phyloP scores from a whole-genome alignment of 768 basidiomycete species.

The Tubosaeta sp. region DNA sequence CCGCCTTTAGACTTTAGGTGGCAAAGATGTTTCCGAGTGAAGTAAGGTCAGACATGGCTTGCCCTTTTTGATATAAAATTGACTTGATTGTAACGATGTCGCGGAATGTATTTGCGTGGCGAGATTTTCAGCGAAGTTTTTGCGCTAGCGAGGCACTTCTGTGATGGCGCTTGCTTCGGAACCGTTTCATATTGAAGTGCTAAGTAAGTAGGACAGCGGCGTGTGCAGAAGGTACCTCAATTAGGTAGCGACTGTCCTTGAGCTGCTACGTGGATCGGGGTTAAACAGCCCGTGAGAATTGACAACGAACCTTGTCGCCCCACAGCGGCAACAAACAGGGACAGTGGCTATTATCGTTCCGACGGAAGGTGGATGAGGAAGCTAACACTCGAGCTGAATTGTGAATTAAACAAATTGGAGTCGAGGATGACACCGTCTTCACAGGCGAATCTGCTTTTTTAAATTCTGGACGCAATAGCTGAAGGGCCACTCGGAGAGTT shows the following conservation, averaged over 20 bases:
- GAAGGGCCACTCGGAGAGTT: not conserved
- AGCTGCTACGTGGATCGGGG: not conserved
- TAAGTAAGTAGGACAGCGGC: not conserved
- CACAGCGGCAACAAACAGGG: not conserved
- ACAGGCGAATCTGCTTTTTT: slow-evolving; percentile 9
- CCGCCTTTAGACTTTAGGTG: slow-evolving; percentile 3
- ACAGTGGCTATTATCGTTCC: slow-evolving; percentile 4
- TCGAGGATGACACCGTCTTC: not conserved
- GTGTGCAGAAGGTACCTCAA: not conserved
- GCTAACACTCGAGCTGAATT: not conserved
- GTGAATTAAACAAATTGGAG: not conserved
- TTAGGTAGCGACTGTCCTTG: not conserved
- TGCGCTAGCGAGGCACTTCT: not conserved
- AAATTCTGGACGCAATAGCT: not conserved
- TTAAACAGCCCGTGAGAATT: not conserved
- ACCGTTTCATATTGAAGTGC: not conserved
- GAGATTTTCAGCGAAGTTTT: not conserved
- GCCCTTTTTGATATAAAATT: not conserved
- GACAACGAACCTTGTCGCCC: not conserved
- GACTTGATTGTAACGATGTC: not conserved
- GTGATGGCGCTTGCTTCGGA: not conserved
- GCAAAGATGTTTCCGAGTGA: not conserved
- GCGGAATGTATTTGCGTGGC: not conserved
- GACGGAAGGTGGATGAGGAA: slow-evolving; percentile 9
- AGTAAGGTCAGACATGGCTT: not conserved